A percentile compares a stretch with the other conserved stretches of the same genome.
phyloP scores from a whole-genome alignment of 352 stramenopile species.

The Plasmopara muralis region DNA sequence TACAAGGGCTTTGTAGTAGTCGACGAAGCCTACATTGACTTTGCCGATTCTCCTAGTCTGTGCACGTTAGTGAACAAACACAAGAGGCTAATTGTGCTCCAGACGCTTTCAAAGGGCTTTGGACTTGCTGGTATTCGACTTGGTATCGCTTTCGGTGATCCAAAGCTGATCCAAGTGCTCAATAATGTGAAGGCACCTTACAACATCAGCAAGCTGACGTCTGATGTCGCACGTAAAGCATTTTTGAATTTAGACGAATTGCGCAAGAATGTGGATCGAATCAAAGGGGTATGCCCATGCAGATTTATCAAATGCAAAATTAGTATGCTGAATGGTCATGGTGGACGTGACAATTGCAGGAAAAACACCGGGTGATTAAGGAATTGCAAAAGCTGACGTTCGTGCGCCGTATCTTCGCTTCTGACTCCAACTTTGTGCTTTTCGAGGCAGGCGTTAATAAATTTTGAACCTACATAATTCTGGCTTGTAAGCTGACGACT shows the following conservation, averaged over 20 bases:
- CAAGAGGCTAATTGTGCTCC: conserved; percentile 93
- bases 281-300: conserved; percentile 43
- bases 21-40: conserved; percentile 98
- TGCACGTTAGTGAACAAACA: conserved; percentile 90
- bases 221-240: conserved; percentile 70
- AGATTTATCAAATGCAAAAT: background rate
- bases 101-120: conserved; percentile 98
- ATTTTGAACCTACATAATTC: background rate
- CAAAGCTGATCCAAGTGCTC: conserved; percentile 94
- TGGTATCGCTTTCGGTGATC: conserved; percentile 87
- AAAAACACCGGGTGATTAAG: conserved; percentile 79
- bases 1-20: conserved; percentile 95
- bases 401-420: conserved; percentile 90
- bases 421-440: conserved; percentile 97
- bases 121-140: conserved; percentile 94
- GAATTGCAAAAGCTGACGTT: conserved; percentile 88
- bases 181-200: conserved; percentile 99
- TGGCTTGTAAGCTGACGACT: no score
- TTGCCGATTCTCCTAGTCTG: conserved; percentile 70
- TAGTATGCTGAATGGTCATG: background rate
- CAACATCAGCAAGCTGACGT: conserved; percentile 97
- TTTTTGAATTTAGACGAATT: conserved; percentile 53
- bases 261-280: conserved; percentile 50
- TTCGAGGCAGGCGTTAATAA: conserved; percentile 72
- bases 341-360: conserved; percentile 20